phyloP scores from a whole-genome alignment of 495 filamentous ascomycete genomes.

The Endocarpon pusillum region DNA sequence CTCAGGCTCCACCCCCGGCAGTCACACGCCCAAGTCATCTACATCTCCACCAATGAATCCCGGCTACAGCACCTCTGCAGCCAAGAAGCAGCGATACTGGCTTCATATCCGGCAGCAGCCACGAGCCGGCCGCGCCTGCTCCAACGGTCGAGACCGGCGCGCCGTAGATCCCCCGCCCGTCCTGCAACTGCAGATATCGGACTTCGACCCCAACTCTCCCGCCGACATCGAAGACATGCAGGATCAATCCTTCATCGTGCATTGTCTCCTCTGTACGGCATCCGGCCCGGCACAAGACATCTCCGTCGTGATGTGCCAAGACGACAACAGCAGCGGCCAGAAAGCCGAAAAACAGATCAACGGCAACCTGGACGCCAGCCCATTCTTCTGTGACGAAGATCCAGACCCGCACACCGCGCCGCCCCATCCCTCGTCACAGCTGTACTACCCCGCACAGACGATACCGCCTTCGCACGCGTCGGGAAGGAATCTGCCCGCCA shows the following conservation, averaged over 20 bases:
- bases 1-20: conserved; percentile 21
- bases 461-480: neutral
- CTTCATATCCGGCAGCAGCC: conserved; percentile 83
- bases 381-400: conserved; percentile 25
- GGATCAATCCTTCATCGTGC: conserved; percentile 65
- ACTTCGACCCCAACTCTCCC: conserved; percentile 35
- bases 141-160: conserved; percentile 81
- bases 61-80: conserved; percentile 10
- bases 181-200: conserved; percentile 62
- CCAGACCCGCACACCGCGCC: conserved; percentile 32
- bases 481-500: conserved; percentile 12
- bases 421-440: conserved; percentile 51
- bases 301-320: conserved; percentile 7
- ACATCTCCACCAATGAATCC: conserved; percentile 12
- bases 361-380: conserved; percentile 26
- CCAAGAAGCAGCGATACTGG: conserved; percentile 25
- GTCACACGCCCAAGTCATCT: conserved; percentile 6
- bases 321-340: conserved; percentile 12
- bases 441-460: conserved; percentile 27
- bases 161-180: conserved; percentile 94
- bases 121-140: conserved; percentile 72
- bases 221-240: conserved; percentile 42
- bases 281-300: conserved; percentile 5
- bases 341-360: conserved; percentile 17
- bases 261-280: conserved; percentile 43